These are phyloP conservation scores for Rubia peregrina DNA, from an alignment of 305 asterid genomes.

Conservation along the genomic window DNA sequence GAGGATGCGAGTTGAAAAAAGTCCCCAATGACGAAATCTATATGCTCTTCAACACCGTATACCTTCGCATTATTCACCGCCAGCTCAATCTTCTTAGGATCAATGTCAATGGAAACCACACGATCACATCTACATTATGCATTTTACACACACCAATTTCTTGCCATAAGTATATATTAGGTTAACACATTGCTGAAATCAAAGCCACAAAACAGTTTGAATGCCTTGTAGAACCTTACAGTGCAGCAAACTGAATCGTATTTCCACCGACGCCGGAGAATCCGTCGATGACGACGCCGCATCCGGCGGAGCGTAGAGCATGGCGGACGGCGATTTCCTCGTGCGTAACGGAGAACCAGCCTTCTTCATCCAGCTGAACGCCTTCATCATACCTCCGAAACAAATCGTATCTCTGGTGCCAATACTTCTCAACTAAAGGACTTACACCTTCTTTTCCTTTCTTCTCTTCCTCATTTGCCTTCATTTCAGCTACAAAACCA, in stretches of 20 bases:
- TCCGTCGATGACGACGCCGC: constrained; percentile 63
- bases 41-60: constrained; percentile 70
- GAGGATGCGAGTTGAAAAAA: constrained; percentile 78
- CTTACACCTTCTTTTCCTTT: constrained; percentile 36
- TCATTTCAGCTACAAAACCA: constrained; percentile 27
- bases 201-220: neutral
- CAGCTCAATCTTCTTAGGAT: constrained; percentile 52
- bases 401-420: constrained; percentile 72
- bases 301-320: constrained; percentile 51
- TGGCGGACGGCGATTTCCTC: constrained; percentile 69
- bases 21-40: constrained; percentile 76
- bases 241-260: constrained; percentile 64
- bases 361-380: constrained; percentile 72
- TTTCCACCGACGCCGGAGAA: constrained; percentile 92
- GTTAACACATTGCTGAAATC: neutral
- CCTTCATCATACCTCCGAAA: constrained; percentile 66
- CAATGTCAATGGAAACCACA: constrained; percentile 80
- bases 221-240: constrained; percentile 30
- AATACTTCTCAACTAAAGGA: constrained; percentile 59
- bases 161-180: neutral
- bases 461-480: constrained; percentile 15
- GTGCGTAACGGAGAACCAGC: constrained; percentile 96
- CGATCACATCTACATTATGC: constrained; percentile 41
- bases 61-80: constrained; percentile 70
- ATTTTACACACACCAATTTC: neutral